A percentile compares a stretch with the other conserved stretches of the same genome.
Conservation (phyloP, 306 rosid species). For the Luffa acutangula region DNA sequence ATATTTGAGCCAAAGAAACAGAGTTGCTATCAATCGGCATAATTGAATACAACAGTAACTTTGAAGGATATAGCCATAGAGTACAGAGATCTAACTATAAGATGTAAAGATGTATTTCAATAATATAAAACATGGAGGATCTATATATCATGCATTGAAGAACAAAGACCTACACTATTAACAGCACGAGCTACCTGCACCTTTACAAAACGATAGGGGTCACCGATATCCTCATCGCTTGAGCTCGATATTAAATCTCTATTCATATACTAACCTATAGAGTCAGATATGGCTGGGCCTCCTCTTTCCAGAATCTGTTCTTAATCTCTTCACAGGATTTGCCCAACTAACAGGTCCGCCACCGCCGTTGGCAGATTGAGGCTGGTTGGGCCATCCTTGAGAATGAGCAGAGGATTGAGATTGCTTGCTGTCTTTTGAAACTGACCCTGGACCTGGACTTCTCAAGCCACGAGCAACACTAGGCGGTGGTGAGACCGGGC, state of each 20-base stretch:
- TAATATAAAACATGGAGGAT: conserved; percentile 3
- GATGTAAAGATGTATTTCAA: conserved; percentile 10
- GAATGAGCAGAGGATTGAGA: conserved; percentile 39
- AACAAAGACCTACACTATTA: conserved; percentile 5
- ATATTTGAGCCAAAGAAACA: neutral
- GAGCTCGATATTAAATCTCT: neutral
- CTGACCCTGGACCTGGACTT: conserved; percentile 53
- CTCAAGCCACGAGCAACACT: conserved; percentile 40
- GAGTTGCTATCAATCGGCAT: conserved; percentile 3
- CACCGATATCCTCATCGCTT: neutral
- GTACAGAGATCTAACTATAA: conserved; percentile 5
- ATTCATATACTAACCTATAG: conserved; percentile 14
- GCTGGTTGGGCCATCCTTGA: conserved; percentile 52
- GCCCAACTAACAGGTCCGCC: conserved; percentile 74
- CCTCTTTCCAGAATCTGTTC: conserved; percentile 92
- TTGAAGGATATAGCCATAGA: conserved; percentile 3
- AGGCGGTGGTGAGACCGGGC: conserved; percentile 79
- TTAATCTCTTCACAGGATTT: conserved; percentile 70
- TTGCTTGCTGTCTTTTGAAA: conserved; percentile 40
- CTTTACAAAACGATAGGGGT: conserved; percentile 10
- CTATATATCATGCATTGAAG: conserved; percentile 8
- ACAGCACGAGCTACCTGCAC: conserved; percentile 7
- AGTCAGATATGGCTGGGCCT: conserved; percentile 75
- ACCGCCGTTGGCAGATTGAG: conserved; percentile 46
- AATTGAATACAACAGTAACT: conserved; percentile 9